Conservation (phyloP, 495 filamentous ascomycete genomes). For the Podospora conica region DNA sequence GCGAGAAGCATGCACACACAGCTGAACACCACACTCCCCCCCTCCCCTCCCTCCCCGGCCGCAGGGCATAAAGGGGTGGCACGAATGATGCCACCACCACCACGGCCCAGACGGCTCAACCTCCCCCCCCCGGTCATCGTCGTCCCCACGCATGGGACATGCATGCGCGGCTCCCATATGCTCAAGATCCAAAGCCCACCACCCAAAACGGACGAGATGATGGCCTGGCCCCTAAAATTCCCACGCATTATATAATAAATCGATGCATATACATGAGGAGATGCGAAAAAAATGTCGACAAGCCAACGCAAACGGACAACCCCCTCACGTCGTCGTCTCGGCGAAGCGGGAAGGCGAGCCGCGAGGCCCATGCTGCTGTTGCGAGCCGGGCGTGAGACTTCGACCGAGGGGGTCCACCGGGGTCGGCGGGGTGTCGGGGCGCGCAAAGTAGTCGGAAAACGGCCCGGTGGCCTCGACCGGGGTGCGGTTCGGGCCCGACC, state of each 20-base stretch:
- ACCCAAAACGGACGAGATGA: background rate
- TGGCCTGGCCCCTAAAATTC: slow-evolving; percentile 3
- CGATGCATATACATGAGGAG: slow-evolving; percentile 15
- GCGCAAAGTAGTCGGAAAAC: slow-evolving; percentile 23
- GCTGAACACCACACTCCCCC: background rate
- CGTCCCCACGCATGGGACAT: background rate
- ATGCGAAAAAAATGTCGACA: slow-evolving; percentile 1
- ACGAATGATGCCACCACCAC: background rate
- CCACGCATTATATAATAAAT: slow-evolving; percentile 28
- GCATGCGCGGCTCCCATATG: background rate
- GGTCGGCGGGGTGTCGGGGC: slow-evolving; percentile 24
- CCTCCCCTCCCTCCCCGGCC: background rate
- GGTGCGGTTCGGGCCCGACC: slow-evolving; percentile 40
- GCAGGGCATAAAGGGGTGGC: background rate
- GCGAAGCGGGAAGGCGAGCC: slow-evolving; percentile 45
- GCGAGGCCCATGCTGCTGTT: slow-evolving; percentile 44
- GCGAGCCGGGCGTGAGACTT: slow-evolving; percentile 32
- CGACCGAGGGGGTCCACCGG: slow-evolving; percentile 36
- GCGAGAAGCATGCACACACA: background rate
- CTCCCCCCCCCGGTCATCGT: too few relatives aligned
- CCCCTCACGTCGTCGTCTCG: slow-evolving; percentile 46
- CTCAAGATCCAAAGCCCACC: background rate
- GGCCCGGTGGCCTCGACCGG: slow-evolving; percentile 37
- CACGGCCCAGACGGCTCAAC: background rate
- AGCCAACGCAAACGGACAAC: background rate